A percentile compares a stretch with the other conserved stretches of the same genome.
phyloP scores from a whole-genome alignment of 1,139 yeast genomes.

The Pichia sp. region DNA sequence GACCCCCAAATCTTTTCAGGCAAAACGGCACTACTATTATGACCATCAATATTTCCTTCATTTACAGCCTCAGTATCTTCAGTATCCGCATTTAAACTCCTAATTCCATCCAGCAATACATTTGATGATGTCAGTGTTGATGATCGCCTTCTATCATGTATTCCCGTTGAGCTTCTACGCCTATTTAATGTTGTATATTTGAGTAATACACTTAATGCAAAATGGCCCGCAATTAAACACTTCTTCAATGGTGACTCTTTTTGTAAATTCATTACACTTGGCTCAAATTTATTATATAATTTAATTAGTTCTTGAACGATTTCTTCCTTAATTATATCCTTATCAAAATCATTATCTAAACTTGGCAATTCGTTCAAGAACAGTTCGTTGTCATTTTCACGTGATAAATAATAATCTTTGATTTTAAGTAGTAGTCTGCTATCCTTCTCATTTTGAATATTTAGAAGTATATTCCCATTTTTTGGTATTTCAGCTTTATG shows the following conservation, averaged over 20 bases:
- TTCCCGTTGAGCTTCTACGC: constrained; percentile 2
- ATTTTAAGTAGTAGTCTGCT: constrained; percentile 3
- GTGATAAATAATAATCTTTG: not conserved
- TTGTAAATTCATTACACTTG: not conserved
- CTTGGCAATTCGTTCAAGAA: constrained; percentile 1
- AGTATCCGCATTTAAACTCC: not conserved
- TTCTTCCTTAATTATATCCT: constrained; percentile 1
- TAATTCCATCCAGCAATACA: not conserved
- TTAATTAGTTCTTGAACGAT: constrained; percentile 1
- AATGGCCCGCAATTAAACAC: constrained; percentile 8
- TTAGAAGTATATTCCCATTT: constrained; percentile 3
- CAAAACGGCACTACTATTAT: not conserved
- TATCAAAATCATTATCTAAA: not conserved
- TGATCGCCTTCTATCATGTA: not conserved
- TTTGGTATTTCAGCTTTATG: not conserved
- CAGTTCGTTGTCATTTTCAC: not conserved
- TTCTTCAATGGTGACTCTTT: constrained; percentile 6
- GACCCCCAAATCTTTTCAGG: not conserved
- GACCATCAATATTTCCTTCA: not conserved
- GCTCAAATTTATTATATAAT: constrained; percentile 1
- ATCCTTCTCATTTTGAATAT: constrained; percentile 1
- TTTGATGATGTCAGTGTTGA: not conserved
- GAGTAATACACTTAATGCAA: constrained; percentile 5
- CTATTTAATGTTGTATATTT: constrained; percentile 1
- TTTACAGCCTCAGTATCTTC: not conserved